These are phyloP conservation scores for Barnettozyma californica DNA, from an alignment of 805 yeast genomes.

Conservation along the genomic window DNA sequence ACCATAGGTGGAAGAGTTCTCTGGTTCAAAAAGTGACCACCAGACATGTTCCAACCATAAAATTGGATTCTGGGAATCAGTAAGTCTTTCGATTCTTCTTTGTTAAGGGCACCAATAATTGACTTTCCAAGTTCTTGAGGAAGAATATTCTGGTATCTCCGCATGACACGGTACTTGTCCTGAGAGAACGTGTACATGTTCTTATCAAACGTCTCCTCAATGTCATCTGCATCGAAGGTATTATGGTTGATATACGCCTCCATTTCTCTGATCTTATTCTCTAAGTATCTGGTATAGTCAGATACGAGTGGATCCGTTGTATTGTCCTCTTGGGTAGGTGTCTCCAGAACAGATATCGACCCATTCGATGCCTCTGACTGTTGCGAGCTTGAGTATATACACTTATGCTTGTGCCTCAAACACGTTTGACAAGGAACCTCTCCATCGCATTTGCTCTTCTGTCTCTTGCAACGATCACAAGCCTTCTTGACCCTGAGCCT, in stretches of 20 bases:
- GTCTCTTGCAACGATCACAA: conserved; percentile 49
- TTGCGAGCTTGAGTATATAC: conserved; percentile 6
- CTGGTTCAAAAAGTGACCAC: conserved; percentile 44
- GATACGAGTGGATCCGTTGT: not conserved
- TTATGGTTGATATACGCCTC: conserved; percentile 23
- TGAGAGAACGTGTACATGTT: conserved; percentile 28
- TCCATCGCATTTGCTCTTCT: conserved; percentile 56
- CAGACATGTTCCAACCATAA: conserved; percentile 65
- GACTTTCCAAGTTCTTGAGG: conserved; percentile 35
- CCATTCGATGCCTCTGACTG: not conserved
- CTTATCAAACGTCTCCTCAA: conserved; percentile 17
- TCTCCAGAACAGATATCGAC: not conserved
- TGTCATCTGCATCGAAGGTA: not conserved
- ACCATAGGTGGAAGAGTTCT: conserved; percentile 26
- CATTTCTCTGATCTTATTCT: conserved; percentile 36
- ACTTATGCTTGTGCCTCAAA: conserved; percentile 12
- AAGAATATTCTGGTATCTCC: conserved; percentile 41
- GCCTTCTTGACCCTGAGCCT: conserved; percentile 42
- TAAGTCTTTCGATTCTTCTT: conserved; percentile 29
- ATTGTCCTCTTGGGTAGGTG: not conserved
- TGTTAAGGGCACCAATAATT: conserved; percentile 30
- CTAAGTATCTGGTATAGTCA: conserved; percentile 31
- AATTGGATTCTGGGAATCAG: conserved; percentile 51
- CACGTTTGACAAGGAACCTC: conserved; percentile 46
- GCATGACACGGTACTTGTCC: conserved; percentile 42